Base-by-base conservation (phyloP, 202 grass and related monocot genomes). In the Tripidium arundinaceum region DNA sequence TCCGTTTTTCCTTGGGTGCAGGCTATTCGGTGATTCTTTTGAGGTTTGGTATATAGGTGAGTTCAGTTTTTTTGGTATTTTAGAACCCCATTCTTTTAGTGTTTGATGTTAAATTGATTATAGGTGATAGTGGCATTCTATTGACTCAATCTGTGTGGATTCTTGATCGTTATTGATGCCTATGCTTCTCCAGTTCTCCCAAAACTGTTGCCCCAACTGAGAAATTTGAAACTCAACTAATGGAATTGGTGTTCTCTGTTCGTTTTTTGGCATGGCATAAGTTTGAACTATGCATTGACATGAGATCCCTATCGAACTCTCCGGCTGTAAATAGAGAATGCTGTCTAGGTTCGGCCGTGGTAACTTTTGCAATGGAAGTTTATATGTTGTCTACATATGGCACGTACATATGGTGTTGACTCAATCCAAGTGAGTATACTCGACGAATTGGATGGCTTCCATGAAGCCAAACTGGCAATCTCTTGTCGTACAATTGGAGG, bases 41-140 rank as follows among this genome's bases (percentile, higher is more conserved):
- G 72, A 92, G 67, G 70, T 86, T 90, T 86, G 93, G 85, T 92
- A 77, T 68, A 96, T 89, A 91, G 77, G 50, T 55, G 77, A 65
- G 69, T 43, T 85, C 59, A 78, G 19, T 57, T 91, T 87, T 85
- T 79, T 39, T n/a, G 82, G 15, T 65, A 59, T 78, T 91, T 65
- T 76, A 67, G 62, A 33, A 41, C 27, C 6, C 78, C 83, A 88
- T 91, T 91, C 63, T 83, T 88, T 74, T 88, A 88, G 74, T 70
- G 54, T 40, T 28, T 28, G 13, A 65, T 75, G 82, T 79, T 86
- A 65, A 79, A 81, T 82, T 85, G 68, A 82, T 79, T 85, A 79
- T 75, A 81, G 78, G 52, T 88, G 62, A 63, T 60, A 84, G 85
- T 14, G 33, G n/a, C 62, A 85, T 70, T 81, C 36, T 85, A 45